These are phyloP conservation scores for Camillea tinctor DNA, from an alignment of 2,329 filamentous ascomycete species.

Conservation along the genomic window DNA sequence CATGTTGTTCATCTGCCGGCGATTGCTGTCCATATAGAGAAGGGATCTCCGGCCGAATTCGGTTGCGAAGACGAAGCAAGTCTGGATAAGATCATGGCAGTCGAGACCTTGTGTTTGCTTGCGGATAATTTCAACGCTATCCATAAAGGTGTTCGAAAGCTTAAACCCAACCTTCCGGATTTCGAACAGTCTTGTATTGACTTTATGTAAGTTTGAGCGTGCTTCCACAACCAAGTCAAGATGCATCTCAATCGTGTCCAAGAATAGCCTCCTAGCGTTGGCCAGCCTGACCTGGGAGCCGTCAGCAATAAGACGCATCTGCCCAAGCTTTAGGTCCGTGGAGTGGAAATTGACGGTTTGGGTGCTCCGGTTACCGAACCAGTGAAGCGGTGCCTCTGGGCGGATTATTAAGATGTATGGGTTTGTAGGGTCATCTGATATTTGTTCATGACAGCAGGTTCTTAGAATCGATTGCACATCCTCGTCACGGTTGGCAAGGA, in stretches of 20 bases:
- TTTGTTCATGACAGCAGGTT: conserved; percentile 56
- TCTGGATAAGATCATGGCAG: conserved; percentile 94
- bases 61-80: conserved; percentile 97
- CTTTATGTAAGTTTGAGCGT: conserved; percentile 87
- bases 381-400: conserved; percentile 74
- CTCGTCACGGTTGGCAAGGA: conserved; percentile 69
- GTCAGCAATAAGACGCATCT: conserved; percentile 84
- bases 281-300: conserved; percentile 77
- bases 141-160: conserved; percentile 97
- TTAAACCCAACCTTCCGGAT: conserved; percentile 96
- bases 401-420: conserved; percentile 84
- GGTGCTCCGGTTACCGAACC: conserved; percentile 76
- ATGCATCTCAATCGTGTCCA: conserved; percentile 76
- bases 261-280: conserved; percentile 75
- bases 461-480: conserved; percentile 86
- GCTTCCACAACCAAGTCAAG: conserved; percentile 90
- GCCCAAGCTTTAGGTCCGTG: conserved; percentile 81
- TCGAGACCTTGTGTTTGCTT: conserved; percentile 80
- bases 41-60: conserved; percentile 96
- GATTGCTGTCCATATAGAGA: conserved; percentile 92
- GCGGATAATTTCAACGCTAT: conserved; percentile 91
- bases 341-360: conserved; percentile 73
- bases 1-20: conserved; percentile 94
- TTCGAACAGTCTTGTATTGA: conserved; percentile 86
- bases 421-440: conserved; percentile 70